phyloP scores from a whole-genome alignment of 129 eudicot genomes.

The Heracleum sosnowskyi region DNA sequence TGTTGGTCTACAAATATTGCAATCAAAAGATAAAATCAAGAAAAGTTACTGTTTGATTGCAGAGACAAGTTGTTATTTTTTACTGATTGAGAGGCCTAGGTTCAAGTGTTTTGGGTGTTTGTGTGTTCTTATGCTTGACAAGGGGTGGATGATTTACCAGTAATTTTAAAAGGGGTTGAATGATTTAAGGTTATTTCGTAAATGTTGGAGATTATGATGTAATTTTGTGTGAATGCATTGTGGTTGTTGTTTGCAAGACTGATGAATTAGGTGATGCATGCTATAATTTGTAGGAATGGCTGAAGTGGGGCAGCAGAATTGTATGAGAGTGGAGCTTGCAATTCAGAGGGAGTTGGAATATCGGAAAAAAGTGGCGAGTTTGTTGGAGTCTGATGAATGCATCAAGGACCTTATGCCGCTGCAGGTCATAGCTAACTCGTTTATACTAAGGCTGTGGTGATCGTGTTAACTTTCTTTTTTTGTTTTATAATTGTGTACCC shows the following conservation, averaged over 20 bases:
- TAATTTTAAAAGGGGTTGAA: background rate
- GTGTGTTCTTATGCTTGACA: background rate
- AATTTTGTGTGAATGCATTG: background rate
- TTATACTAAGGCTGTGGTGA: background rate
- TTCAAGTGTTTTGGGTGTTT: background rate
- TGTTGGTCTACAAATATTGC: background rate
- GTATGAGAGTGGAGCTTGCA: slow-evolving; percentile 29
- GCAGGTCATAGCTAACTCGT: slow-evolving; percentile 10
- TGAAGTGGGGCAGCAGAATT: slow-evolving; percentile 6
- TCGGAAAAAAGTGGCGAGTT: slow-evolving; percentile 17
- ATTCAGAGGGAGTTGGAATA: slow-evolving; percentile 32
- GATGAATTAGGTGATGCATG: background rate
- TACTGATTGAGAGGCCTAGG: background rate
- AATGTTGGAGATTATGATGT: background rate
- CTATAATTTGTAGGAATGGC: slow-evolving; percentile 13
- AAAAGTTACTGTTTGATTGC: background rate
- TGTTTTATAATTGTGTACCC: background rate
- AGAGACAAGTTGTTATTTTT: background rate
- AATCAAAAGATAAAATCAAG: background rate
- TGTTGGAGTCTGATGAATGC: background rate
- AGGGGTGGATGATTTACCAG: background rate
- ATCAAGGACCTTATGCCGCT: slow-evolving; percentile 16
- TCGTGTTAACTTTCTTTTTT: background rate
- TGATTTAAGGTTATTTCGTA: background rate
- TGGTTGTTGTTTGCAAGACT: background rate